Evolutionary conservation across 2,329 filamentous ascomycete species (phyloP).

Genomic region (Volutella citrinella): DNA sequence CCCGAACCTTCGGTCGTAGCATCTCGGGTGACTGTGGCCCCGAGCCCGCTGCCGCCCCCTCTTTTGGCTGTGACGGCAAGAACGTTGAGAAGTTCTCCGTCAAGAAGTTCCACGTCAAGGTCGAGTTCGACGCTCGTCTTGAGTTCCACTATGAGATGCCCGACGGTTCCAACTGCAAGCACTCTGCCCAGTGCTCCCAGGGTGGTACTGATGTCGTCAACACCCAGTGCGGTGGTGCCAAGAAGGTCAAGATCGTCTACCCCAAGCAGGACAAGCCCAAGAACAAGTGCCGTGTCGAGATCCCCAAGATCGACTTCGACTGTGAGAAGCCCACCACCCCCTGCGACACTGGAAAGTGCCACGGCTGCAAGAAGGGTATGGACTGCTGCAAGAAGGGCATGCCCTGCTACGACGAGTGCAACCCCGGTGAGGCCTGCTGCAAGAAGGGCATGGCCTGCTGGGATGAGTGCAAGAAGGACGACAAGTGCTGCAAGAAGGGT

Average conservation of each 20-base stretch:
- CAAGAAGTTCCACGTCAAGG: constrained; percentile 67
- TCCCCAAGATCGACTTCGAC: constrained; percentile 74
- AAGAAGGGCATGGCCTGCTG: too few species aligned
- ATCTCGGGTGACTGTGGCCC: constrained; percentile 54
- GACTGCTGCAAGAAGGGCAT: too few species aligned
- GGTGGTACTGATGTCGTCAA: constrained; percentile 72
- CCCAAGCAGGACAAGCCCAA: constrained; percentile 55
- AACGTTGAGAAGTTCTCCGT: constrained; percentile 66
- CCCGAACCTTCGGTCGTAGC: constrained; percentile 55
- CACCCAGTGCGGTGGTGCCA: constrained; percentile 89
- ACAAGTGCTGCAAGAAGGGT: too few species aligned
- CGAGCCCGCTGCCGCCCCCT: constrained; percentile 49
- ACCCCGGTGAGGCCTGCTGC: too few species aligned
- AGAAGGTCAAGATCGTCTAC: constrained; percentile 70
- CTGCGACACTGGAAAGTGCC: too few species aligned
- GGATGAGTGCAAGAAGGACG: too few species aligned
- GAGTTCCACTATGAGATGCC: constrained; percentile 87
- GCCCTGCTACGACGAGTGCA: too few species aligned
- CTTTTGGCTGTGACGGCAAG: constrained; percentile 47
- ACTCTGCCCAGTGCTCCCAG: constrained; percentile 64
- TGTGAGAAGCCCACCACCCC: constrained; percentile 43
- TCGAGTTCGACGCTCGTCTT: constrained; percentile 73
- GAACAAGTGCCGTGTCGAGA: constrained; percentile 65
- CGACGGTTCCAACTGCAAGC: constrained; percentile 78
- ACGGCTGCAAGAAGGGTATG: too few species aligned